These are phyloP conservation scores for Phytophthora boehmeriae DNA, from an alignment of 352 stramenopile species.

Conservation along the genomic window DNA sequence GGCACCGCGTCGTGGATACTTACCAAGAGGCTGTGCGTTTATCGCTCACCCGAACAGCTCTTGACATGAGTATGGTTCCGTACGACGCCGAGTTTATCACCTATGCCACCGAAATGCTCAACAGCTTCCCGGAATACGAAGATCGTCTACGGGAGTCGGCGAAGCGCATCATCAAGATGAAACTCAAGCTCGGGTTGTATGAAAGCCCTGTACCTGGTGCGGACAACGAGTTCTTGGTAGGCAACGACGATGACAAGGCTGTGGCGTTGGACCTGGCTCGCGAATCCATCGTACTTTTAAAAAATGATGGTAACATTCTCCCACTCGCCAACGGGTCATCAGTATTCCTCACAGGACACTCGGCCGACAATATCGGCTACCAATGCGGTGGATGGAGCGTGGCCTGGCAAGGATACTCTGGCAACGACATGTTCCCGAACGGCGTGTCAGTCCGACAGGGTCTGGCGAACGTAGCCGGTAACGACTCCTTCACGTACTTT, in stretches of 20 bases:
- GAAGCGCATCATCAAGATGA: slow-evolving; percentile 73
- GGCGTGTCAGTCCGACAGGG: slow-evolving; percentile 59
- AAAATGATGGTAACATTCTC: slow-evolving; percentile 68
- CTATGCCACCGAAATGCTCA: slow-evolving; percentile 47
- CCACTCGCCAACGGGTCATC: slow-evolving; percentile 42
- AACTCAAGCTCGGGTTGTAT: slow-evolving; percentile 77
- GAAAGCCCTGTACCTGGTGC: slow-evolving; percentile 59
- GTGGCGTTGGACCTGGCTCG: slow-evolving; percentile 64
- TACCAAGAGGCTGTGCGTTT: slow-evolving; percentile 65
- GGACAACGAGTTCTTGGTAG: slow-evolving; percentile 44
- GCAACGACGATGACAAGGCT: slow-evolving; percentile 47
- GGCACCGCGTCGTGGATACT: slow-evolving; percentile 53
- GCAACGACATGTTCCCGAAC: slow-evolving; percentile 66
- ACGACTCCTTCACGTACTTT: slow-evolving; percentile 51
- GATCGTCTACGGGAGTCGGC: slow-evolving; percentile 58
- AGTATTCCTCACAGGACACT: slow-evolving; percentile 75
- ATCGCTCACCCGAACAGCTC: slow-evolving; percentile 67
- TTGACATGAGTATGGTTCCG: slow-evolving; percentile 93
- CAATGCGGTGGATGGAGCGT: slow-evolving; percentile 83
- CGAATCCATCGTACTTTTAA: slow-evolving; percentile 81
- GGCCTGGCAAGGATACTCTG: slow-evolving; percentile 83
- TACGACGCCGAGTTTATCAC: slow-evolving; percentile 57
- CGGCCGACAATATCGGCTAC: slow-evolving; percentile 66
- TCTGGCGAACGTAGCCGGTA: slow-evolving; percentile 38
- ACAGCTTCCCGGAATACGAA: slow-evolving; percentile 37